phyloP scores from a whole-genome alignment of 2,329 filamentous ascomycete species.

The Cercospora sp. region DNA sequence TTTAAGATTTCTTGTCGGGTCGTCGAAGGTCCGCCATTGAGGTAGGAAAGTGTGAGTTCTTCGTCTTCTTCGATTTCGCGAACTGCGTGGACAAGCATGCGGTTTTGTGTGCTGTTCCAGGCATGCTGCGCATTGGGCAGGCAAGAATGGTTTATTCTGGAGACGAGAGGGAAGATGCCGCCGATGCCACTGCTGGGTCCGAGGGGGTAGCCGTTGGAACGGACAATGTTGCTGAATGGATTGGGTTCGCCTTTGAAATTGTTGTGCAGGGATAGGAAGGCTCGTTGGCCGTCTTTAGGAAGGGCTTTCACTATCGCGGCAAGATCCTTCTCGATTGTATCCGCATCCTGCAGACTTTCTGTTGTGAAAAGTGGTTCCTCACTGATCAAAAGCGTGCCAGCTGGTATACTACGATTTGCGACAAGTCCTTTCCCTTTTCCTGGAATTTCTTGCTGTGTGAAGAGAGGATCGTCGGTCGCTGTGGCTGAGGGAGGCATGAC shows the following conservation, averaged over 20 bases:
- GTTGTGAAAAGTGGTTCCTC: constrained; percentile 44
- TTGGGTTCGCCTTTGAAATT: constrained; percentile 31
- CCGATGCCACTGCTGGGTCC: constrained; percentile 31
- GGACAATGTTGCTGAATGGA: constrained; percentile 37
- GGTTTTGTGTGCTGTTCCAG: constrained; percentile 37
- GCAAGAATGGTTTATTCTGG: constrained; percentile 44
- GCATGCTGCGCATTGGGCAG: constrained; percentile 40
- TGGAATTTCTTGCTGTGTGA: constrained; percentile 22
- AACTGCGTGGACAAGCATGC: constrained; percentile 38
- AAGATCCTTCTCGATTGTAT: constrained; percentile 27
- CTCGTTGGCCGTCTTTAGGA: constrained; percentile 31
- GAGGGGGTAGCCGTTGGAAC: constrained; percentile 39
- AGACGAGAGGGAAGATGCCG: constrained; percentile 41
- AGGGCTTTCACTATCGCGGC: constrained; percentile 29
- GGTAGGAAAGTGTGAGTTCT: constrained; percentile 43
- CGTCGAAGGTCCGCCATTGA: constrained; percentile 28
- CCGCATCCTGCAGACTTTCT: constrained; percentile 24
- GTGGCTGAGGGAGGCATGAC: constrained; percentile 2
- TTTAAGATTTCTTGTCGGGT: constrained; percentile 23
- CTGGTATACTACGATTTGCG: constrained; percentile 40
- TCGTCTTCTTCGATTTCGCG: constrained; percentile 40
- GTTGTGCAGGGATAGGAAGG: constrained; percentile 38
- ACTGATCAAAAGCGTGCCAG: constrained; percentile 44
- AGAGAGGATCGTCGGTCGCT: constrained; percentile 7
- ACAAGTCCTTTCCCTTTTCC: constrained; percentile 47